Evolutionary conservation across 345 rosid genomes (phyloP).

Genomic region (Turnera subulata): DNA sequence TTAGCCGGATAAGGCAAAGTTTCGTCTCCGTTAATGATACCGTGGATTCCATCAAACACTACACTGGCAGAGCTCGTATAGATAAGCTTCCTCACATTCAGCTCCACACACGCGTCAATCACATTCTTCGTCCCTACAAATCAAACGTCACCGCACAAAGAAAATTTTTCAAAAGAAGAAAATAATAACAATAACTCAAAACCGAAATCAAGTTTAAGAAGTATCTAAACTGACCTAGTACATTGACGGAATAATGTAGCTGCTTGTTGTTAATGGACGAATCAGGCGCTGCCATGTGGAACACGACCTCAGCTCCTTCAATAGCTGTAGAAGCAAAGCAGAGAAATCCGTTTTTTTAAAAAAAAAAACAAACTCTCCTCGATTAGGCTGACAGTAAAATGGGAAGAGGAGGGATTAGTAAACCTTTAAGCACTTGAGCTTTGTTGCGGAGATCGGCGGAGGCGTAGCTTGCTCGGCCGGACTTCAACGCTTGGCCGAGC

Average conservation of each 20-base stretch:
- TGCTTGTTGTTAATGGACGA: slow-evolving; percentile 69
- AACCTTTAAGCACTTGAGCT: slow-evolving; percentile 75
- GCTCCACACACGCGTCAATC: slow-evolving; percentile 72
- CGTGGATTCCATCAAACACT: slow-evolving; percentile 74
- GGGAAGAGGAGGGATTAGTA: not conserved
- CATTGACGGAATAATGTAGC: slow-evolving; percentile 90
- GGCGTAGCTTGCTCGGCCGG: slow-evolving; percentile 61
- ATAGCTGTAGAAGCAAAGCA: slow-evolving; percentile 39
- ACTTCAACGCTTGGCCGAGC: slow-evolving; percentile 60
- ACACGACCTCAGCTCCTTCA: slow-evolving; percentile 77
- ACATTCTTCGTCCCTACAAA: slow-evolving; percentile 68
- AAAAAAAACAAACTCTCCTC: not conserved
- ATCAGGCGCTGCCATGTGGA: slow-evolving; percentile 98
- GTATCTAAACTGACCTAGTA: slow-evolving; percentile 68
- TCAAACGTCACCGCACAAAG: not conserved
- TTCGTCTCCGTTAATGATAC: slow-evolving; percentile 62
- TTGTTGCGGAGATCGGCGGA: slow-evolving; percentile 73
- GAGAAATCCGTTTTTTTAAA: not conserved
- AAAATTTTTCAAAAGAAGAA: too few relatives aligned
- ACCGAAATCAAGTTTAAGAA: not conserved
- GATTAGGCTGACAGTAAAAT: not conserved
- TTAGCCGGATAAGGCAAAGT: slow-evolving; percentile 59
- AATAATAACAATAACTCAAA: not conserved
- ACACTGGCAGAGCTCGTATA: slow-evolving; percentile 97
- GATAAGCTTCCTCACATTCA: slow-evolving; percentile 75